These are phyloP conservation scores for Madurella mycetomatis DNA, from an alignment of 2,329 filamentous ascomycete species.

Conservation along the genomic window DNA sequence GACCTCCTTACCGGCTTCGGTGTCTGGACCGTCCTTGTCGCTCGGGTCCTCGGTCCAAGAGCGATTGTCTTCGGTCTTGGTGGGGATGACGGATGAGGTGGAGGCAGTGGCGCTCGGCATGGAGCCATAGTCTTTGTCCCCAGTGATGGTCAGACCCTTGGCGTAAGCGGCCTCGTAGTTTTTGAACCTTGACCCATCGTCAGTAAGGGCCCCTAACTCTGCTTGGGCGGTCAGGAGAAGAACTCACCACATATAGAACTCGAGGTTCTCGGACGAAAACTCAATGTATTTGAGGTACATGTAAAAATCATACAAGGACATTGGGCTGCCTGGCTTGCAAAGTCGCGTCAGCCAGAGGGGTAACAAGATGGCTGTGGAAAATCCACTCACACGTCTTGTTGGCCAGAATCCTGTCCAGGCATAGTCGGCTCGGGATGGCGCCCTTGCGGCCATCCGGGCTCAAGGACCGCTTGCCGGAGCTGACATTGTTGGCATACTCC, in stretches of 20 bases:
- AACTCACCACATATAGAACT: constrained; percentile 47
- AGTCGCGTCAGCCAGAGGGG: constrained; percentile 1
- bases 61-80: constrained; percentile 19
- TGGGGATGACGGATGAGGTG: constrained; percentile 26
- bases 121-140: constrained; percentile 28
- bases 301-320: constrained; percentile 48
- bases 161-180: constrained; percentile 37
- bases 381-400: constrained; percentile 43
- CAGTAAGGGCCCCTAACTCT: background rate
- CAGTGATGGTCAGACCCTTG: constrained; percentile 15
- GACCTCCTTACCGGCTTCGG: constrained; percentile 31
- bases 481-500: constrained; percentile 38
- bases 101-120: constrained; percentile 28
- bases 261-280: constrained; percentile 45
- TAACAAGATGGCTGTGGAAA: background rate
- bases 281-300: constrained; percentile 50
- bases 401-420: constrained; percentile 42
- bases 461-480: constrained; percentile 33
- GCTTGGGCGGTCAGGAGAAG: background rate
- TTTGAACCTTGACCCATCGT: constrained; percentile 42
- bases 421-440: constrained; percentile 37
- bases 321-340: constrained; percentile 37
- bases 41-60: constrained; percentile 9
- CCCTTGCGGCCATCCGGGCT: constrained; percentile 36
- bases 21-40: constrained; percentile 22